Conservation (phyloP, 2,329 filamentous ascomycete species). For the Phyllosticta citrichinensis region DNA sequence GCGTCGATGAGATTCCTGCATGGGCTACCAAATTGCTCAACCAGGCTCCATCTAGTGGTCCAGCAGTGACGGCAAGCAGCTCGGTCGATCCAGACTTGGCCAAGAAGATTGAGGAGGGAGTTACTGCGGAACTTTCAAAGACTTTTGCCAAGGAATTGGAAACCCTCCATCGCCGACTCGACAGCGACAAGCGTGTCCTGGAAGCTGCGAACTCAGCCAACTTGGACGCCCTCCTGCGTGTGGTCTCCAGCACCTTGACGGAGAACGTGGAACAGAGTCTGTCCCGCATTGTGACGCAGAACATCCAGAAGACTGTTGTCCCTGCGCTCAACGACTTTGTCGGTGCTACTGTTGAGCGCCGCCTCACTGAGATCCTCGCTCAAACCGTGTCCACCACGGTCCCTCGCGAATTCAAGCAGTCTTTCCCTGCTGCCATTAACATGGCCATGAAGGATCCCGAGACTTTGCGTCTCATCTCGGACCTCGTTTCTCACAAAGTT, state of each 20-base stretch:
- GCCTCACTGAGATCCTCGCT: slow-evolving; percentile 59
- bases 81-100: slow-evolving; percentile 36
- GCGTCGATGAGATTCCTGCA: slow-evolving; percentile 19
- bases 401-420: slow-evolving; percentile 61
- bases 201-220: slow-evolving; percentile 54
- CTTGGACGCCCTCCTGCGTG: slow-evolving; percentile 57
- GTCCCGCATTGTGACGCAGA: slow-evolving; percentile 62
- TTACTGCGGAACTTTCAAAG: slow-evolving; percentile 41
- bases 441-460: slow-evolving; percentile 65
- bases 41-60: slow-evolving; percentile 17
- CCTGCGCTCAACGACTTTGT: slow-evolving; percentile 63
- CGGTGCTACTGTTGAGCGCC: slow-evolving; percentile 57
- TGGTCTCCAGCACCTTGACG: slow-evolving; percentile 58
- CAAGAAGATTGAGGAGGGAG: slow-evolving; percentile 42
- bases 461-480: slow-evolving; percentile 60
- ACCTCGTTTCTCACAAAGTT: slow-evolving; percentile 59
- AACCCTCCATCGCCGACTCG: slow-evolving; percentile 50
- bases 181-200: slow-evolving; percentile 57
- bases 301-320: slow-evolving; percentile 65
- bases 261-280: slow-evolving; percentile 69
- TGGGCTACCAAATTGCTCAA: slow-evolving; percentile 27
- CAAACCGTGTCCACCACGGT: slow-evolving; percentile 56
- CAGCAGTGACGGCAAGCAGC: slow-evolving; percentile 13
- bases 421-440: slow-evolving; percentile 56
- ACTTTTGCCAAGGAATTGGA: slow-evolving; percentile 40